These are phyloP conservation scores for Stephanodiscus minutulus DNA, from an alignment of 108 stramenopile species.

Conservation along the genomic window DNA sequence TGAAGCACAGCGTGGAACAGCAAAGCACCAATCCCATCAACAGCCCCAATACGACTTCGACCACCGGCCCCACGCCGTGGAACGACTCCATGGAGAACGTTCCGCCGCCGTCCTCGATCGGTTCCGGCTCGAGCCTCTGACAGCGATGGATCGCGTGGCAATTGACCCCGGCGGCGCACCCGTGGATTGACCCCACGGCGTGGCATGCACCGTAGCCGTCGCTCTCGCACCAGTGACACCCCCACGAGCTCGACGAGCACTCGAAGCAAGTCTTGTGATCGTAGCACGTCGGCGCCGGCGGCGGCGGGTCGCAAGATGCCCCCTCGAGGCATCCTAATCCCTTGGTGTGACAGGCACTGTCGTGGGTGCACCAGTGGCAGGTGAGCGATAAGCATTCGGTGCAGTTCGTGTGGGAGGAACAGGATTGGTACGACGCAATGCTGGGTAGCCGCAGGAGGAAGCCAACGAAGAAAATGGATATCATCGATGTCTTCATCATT, in stretches of 20 bases:
- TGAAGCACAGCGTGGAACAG: constrained; percentile 64
- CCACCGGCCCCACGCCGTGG: constrained; percentile 48
- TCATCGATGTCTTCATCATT: neutral
- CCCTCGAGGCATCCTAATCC: constrained; percentile 76
- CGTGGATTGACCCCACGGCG: constrained; percentile 77
- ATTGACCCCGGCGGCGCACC: constrained; percentile 79
- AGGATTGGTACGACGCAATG: constrained; percentile 22
- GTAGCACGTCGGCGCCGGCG: constrained; percentile 13
- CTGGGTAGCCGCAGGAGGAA: neutral
- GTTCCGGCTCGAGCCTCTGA: constrained; percentile 68
- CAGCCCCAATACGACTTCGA: constrained; percentile 35
- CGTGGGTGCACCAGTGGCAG: constrained; percentile 86
- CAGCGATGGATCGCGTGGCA: constrained; percentile 88
- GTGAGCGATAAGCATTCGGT: constrained; percentile 58
- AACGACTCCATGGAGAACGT: constrained; percentile 41
- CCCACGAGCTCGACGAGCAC: constrained; percentile 41
- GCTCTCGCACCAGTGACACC: constrained; percentile 55
- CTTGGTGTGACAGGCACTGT: constrained; percentile 80
- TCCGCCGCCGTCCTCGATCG: constrained; percentile 29
- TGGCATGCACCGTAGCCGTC: constrained; percentile 71
- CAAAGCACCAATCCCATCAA: constrained; percentile 51
- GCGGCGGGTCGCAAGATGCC: constrained; percentile 58
- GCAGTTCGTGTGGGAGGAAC: constrained; percentile 70
- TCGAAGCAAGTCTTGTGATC: constrained; percentile 36
- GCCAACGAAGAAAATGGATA: constrained; percentile 7